Base-by-base conservation (phyloP, 306 rosid genomes). In the Rosa lucieae region DNA sequence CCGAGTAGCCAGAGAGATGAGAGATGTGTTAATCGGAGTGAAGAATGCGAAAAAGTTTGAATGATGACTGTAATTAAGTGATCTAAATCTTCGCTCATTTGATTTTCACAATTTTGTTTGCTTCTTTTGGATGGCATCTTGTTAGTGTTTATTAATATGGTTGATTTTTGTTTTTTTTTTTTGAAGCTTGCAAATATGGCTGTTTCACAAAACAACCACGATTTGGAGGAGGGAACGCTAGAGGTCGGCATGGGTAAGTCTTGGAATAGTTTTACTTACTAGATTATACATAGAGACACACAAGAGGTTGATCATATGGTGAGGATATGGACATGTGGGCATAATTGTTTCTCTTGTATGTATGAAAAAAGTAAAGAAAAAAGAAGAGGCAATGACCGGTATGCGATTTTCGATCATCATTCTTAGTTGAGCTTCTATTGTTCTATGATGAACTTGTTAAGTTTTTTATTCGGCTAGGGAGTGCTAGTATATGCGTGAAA, bases 161-260 rank as follows among this genome's bases (percentile, higher is more conserved):
- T 21, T 67, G 20, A 12, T 0, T 53, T 48, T 51, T 72, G 1
- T 51, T 21, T 26, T 26, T 1, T 29, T 29, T 29, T 29, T 29
- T 62, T 78, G 79, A 81, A 79, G 92, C 85, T 77, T 18, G 65
- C 65, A 78, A 85, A 87, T 67, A 67, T 96, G 99, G 99, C 94
- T 70, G 84, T 81, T 77, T 90, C 78, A 73, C 87, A 85, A 88
- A 82, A 96, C 67, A 82, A 67, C 86, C 82, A 55, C 6, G 90
- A 85, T 66, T 15, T 42, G 67, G 98, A 92, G 73, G 99, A 96
- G 67, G 98, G 89, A 43, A 82, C 79, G 58, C 85, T 96, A 89
- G 99, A 96, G 91, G 87, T 96, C 10, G 99, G 99, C 79, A 96
- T 96, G 89, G 99, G 99, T 96, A 88, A 59, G 94, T 80, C 59